Base-by-base conservation (phyloP, 129 eudicot species). In the Centella asiatica region DNA sequence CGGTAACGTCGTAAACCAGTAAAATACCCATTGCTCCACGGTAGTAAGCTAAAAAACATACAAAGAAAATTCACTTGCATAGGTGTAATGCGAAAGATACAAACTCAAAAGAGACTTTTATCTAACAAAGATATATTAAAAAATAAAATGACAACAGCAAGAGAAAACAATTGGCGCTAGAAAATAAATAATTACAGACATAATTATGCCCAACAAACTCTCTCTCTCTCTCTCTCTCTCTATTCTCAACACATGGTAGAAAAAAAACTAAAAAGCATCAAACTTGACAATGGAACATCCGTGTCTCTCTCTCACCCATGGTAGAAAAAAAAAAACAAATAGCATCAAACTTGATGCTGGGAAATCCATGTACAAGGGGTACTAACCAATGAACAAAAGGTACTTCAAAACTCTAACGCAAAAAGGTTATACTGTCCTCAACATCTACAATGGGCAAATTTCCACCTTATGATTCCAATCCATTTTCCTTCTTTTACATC, bases 21-120 rank as follows among this genome's bases (percentile, higher is more conserved):
- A 87, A 70, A 32, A 87, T 87, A 60, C 95, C 95, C 95, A 87
- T 87, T 54, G 95, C 95, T 75, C 95, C 95, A 44, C 95, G 85
- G 65, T 87, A 87, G 68, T 87, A 87, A 72, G 95, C 95, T 87
- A 40, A 67, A 68, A 59, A 45, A 3, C 28, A 20, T 11, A 2
- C 8, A 58, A 58, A 57, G 3, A 10, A 57, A 32, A 33, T 6
- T n/a, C 3, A 57, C 20, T 32, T 32, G 33, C 23, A 32, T 57
- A 6, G 45, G 20, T 11, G 23, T 40, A 34, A 24, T 5, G 8
- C 1, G 7, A 32, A 56, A 56, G 6, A 56, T 31, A 56, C 2
- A 56, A 32, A 56, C 25, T n/a, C 33, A 24, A n/a, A 12, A 26
- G 4, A 51, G 57, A 25, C 57, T 25, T 1, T 23, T 24, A 24